Evolutionary conservation across 2,329 filamentous ascomycete genomes (phyloP), one percentile per base, ranked within the genome.

Genomic region (Xylariaceae sp.): DNA sequence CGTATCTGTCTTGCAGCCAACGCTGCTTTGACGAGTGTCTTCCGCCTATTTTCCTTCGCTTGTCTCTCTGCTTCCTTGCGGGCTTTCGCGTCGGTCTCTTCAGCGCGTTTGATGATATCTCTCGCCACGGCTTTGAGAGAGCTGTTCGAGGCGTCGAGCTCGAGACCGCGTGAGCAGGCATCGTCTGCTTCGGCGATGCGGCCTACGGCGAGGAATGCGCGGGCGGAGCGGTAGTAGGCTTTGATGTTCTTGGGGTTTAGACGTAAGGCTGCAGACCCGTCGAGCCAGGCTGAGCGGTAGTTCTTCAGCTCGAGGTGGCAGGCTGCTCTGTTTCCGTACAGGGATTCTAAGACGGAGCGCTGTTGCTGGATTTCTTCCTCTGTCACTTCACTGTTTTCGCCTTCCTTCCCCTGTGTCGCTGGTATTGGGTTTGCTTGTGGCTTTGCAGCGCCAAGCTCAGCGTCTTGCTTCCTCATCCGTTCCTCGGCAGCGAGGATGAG

Each of bases 251-350:
- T 68, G 3, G 85, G 79, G 69, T 96, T 95, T 51, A 96, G 75
- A 36, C 83, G 81, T 52, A 99, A 77, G 1, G 89, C 86, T 7
- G 82, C 77, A 2, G 86, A 87, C 68, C 91, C 94, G 75, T 97
- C 94, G 42, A 86, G 78, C 62, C 86, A 95, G 71, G 87, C 90
- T 55, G 83, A 86, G 56, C 92, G 85, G 71, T 91, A 94, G 73
- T 99, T 99, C 66, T 83, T 81, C 57, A 96, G 77, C 68, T 90
- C 86, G 53, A 99, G 76, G 67, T 97, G 88, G 71, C 90, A 95
- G 27, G 95, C 83, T 1, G 92, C 91, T 53, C 94, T 84, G 70
- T 99, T 99, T 55, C 87, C 82, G 67, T 91, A 85, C 53, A 90
- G 85, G 1, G 83, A 79, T 70, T 95, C 90, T 49, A 91, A 80